A percentile compares a stretch with the other conserved stretches of the same genome.
phyloP scores from a whole-genome alignment of 768 basidiomycete species.

The Hortiboletus campestris region DNA sequence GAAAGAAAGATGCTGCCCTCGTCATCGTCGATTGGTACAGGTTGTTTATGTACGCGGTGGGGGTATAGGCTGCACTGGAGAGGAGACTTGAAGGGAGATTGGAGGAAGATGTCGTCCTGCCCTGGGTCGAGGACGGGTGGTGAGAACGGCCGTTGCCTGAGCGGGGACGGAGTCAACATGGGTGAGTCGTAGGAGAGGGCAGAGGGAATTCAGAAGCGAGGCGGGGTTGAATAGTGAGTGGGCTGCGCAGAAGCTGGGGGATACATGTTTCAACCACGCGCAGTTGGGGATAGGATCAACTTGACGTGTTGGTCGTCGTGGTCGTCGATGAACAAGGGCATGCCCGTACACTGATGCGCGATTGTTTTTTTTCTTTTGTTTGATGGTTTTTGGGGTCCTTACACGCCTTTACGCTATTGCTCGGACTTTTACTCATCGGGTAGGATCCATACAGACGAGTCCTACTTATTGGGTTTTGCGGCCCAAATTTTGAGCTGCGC shows the following conservation, averaged over 20 bases:
- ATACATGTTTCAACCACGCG: conserved; percentile 33
- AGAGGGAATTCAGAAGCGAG: conserved; percentile 30
- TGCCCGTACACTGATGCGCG: no score
- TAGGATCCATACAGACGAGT: no score
- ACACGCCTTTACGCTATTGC: no score
- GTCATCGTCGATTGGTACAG: conserved; percentile 45
- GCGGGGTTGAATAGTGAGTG: conserved; percentile 37
- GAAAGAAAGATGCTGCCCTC: conserved; percentile 59
- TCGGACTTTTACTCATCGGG: no score
- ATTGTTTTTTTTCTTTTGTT: no score
- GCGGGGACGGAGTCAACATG: conserved; percentile 65
- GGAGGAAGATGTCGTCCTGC: conserved; percentile 51
- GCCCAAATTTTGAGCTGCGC: no score
- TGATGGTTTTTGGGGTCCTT: no score
- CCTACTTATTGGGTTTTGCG: no score
- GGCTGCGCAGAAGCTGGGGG: conserved; percentile 32
- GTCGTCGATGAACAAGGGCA: no score
- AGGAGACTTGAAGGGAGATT: conserved; percentile 51
- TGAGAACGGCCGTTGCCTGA: conserved; percentile 45
- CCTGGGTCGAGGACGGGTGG: conserved; percentile 30
- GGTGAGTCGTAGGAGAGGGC: conserved; percentile 48
- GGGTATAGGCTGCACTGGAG: conserved; percentile 43
- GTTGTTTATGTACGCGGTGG: conserved; percentile 38
- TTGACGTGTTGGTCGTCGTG: no score
- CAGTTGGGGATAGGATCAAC: conserved; percentile 31